Conservation (phyloP, 2,329 filamentous ascomycete species). For the Cladosporium sp. region DNA sequence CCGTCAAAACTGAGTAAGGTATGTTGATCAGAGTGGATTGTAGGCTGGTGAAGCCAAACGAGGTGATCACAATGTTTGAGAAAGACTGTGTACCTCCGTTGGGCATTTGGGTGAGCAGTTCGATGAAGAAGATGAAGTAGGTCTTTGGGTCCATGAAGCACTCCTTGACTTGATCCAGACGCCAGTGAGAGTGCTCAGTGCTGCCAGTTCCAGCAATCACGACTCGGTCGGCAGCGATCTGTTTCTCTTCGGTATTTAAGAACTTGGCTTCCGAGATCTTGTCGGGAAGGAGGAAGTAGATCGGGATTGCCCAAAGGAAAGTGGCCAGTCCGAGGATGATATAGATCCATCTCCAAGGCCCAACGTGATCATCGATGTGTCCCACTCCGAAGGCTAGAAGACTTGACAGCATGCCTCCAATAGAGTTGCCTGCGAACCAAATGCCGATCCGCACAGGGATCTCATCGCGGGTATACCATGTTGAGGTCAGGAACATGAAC, state of each 20-base stretch:
- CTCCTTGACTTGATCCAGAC: conserved; percentile 22
- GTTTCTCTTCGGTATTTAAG: conserved; percentile 21
- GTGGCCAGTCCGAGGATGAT: conserved; percentile 27
- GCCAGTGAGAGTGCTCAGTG: conserved; percentile 19
- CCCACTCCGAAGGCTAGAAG: conserved; percentile 34
- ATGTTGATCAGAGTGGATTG: conserved; percentile 24
- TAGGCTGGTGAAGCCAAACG: conserved; percentile 25
- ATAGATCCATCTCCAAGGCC: conserved; percentile 38
- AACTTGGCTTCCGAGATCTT: conserved; percentile 21
- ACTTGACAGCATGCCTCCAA: conserved; percentile 23
- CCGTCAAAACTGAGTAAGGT: conserved; percentile 24
- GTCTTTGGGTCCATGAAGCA: conserved; percentile 25
- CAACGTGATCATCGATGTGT: conserved; percentile 23
- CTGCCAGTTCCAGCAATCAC: conserved; percentile 22
- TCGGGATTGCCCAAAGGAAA: conserved; percentile 24
- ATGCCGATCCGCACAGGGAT: conserved; percentile 27
- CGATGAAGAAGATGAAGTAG: conserved; percentile 25
- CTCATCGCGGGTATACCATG: conserved; percentile 39
- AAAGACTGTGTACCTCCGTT: conserved; percentile 26
- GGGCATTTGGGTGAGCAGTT: conserved; percentile 24
- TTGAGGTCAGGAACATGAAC: conserved; percentile 42
- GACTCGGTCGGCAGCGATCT: conserved; percentile 22
- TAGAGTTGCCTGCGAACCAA: conserved; percentile 26
- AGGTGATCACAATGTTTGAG: conserved; percentile 24
- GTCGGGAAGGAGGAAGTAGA: conserved; percentile 24